phyloP scores from a whole-genome alignment of 306 rosid genomes.

The Prosopis cineraria region DNA sequence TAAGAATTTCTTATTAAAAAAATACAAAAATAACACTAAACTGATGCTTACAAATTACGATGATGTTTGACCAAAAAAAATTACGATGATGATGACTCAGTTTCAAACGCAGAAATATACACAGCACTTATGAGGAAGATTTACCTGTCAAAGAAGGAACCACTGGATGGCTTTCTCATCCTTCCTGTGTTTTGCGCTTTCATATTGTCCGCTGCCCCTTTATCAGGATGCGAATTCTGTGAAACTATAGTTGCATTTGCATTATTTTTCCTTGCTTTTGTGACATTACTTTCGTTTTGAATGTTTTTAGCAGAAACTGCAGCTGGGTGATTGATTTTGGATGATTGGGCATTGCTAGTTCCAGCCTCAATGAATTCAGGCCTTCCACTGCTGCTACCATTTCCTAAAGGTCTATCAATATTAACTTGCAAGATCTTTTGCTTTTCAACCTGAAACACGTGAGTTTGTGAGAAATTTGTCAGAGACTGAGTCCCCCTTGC shows the following conservation, averaged over 20 bases:
- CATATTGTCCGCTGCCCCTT: slow-evolving; percentile 31
- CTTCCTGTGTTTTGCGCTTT: slow-evolving; percentile 47
- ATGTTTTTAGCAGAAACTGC: slow-evolving; percentile 36
- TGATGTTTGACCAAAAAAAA: too few relatives aligned
- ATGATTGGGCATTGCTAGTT: slow-evolving; percentile 32
- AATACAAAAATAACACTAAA: slow-evolving; percentile 1
- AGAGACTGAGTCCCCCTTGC: background rate
- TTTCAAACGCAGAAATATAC: slow-evolving; percentile 8
- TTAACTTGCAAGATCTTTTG: slow-evolving; percentile 72
- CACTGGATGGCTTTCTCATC: slow-evolving; percentile 47
- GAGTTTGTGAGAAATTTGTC: slow-evolving; percentile 11
- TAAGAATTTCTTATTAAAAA: too few relatives aligned
- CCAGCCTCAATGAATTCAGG: slow-evolving; percentile 36
- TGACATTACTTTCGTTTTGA: slow-evolving; percentile 40
- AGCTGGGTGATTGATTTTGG: slow-evolving; percentile 39
- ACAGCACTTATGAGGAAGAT: slow-evolving; percentile 20
- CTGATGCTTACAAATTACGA: slow-evolving; percentile 2
- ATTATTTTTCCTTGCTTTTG: slow-evolving; percentile 35
- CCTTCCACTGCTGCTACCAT: slow-evolving; percentile 36
- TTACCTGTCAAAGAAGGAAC: slow-evolving; percentile 83
- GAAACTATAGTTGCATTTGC: slow-evolving; percentile 43
- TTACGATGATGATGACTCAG: background rate
- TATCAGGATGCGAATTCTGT: slow-evolving; percentile 36
- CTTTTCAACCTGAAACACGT: slow-evolving; percentile 76
- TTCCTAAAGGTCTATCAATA: slow-evolving; percentile 47